Evolutionary conservation across 805 yeast genomes (phyloP).

Genomic region (Candida ficus): DNA sequence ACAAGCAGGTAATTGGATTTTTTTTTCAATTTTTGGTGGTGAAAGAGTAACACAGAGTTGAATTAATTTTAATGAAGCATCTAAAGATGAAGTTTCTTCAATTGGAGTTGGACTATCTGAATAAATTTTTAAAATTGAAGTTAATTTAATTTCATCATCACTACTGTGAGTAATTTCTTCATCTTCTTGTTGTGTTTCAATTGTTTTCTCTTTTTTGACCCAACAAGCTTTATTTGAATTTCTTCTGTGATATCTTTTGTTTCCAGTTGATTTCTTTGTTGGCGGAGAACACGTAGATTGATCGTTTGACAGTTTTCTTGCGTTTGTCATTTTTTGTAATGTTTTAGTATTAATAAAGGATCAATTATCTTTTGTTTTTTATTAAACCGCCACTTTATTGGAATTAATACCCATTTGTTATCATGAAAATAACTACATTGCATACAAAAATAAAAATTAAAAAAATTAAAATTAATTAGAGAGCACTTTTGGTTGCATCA

Average conservation of each 20-base stretch:
- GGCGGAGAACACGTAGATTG: neutral
- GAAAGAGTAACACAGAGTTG: neutral
- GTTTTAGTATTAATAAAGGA: neutral
- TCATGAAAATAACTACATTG: neutral
- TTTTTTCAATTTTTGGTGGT: neutral
- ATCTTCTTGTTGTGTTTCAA: neutral
- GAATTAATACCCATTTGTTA: neutral
- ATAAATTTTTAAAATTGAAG: neutral
- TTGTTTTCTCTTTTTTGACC: slow-evolving; percentile 1
- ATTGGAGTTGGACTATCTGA: neutral
- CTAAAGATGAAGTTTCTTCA: neutral
- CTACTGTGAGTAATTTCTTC: too few relatives aligned
- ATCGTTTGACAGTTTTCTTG: neutral
- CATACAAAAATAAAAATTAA: neutral
- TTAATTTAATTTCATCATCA: neutral
- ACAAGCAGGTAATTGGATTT: slow-evolving; percentile 3
- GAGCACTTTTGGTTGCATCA: slow-evolving; percentile 7
- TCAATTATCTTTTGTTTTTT: neutral
- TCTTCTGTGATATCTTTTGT: neutral
- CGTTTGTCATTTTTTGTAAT: neutral
- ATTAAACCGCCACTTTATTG: neutral
- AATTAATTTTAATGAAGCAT: neutral
- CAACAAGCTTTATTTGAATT: neutral
- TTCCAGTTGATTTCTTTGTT: neutral
- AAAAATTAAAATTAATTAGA: neutral